These are phyloP conservation scores for Hyaloperonospora arabidopsidis DNA, from an alignment of 352 stramenopile genomes.

Conservation along the genomic window DNA sequence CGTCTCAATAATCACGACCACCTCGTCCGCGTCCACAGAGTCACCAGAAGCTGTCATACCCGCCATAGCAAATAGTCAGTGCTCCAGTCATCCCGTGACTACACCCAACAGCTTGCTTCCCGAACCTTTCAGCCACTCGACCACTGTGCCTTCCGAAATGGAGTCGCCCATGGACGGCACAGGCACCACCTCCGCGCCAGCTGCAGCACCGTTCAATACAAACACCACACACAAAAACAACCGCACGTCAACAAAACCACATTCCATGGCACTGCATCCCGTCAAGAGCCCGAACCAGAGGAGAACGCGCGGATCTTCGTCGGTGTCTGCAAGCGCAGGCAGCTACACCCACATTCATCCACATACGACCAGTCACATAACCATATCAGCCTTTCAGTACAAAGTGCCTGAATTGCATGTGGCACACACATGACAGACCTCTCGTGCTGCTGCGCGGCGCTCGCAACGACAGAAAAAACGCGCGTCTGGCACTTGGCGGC, in stretches of 20 bases:
- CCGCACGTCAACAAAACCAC: background rate
- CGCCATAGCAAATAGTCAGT: background rate
- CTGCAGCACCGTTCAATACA: conserved; percentile 12
- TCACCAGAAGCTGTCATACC: conserved; percentile 74
- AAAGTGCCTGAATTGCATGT: background rate
- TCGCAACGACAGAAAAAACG: conserved; percentile 30
- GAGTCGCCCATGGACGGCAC: conserved; percentile 91
- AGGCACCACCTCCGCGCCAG: conserved; percentile 45
- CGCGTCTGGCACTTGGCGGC: conserved; percentile 11
- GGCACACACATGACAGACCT: conserved; percentile 16
- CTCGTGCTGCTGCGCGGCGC: conserved; percentile 10
- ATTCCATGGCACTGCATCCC: background rate
- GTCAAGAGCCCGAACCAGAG: conserved; percentile 25
- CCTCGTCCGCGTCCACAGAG: conserved; percentile 91
- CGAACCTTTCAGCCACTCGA: conserved; percentile 91
- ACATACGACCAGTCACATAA: too few species aligned
- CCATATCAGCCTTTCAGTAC: too few species aligned
- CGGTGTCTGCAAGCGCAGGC: conserved; percentile 21
- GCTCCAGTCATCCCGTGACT: background rate
- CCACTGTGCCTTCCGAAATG: conserved; percentile 97
- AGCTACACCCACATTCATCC: conserved; percentile 10
- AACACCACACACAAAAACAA: background rate
- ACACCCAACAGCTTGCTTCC: background rate
- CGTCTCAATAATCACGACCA: conserved; percentile 96
- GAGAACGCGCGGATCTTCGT: conserved; percentile 37